These are phyloP conservation scores for Sungouiella thailandica DNA, from an alignment of 805 yeast genomes.

Conservation along the genomic window DNA sequence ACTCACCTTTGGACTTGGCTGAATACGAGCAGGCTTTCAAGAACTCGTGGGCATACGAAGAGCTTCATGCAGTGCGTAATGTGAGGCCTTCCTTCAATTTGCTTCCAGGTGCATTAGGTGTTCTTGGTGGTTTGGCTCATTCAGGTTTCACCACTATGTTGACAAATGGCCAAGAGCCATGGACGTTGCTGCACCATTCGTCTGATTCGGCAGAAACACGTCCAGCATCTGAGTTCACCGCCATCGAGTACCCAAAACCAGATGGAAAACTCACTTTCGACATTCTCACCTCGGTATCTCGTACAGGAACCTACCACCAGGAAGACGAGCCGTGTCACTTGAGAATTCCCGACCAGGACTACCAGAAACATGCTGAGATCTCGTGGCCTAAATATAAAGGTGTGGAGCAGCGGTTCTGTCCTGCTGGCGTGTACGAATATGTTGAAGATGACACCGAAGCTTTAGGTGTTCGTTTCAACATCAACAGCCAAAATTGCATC, in stretches of 20 bases:
- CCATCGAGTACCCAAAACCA: slow-evolving; percentile 91
- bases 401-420: slow-evolving; percentile 88
- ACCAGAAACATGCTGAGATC: slow-evolving; percentile 58
- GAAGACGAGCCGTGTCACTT: slow-evolving; percentile 92
- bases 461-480: slow-evolving; percentile 78
- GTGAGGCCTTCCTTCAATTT: slow-evolving; percentile 86
- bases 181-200: slow-evolving; percentile 70
- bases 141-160: slow-evolving; percentile 81
- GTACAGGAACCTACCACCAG: slow-evolving; percentile 95
- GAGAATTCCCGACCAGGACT: slow-evolving; percentile 55
- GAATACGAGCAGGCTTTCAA: slow-evolving; percentile 62
- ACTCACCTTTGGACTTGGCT: slow-evolving; percentile 43
- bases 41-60: slow-evolving; percentile 82
- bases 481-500: slow-evolving; percentile 94
- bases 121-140: slow-evolving; percentile 75
- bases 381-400: slow-evolving; percentile 80
- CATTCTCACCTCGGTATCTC: slow-evolving; percentile 85
- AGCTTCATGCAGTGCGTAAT: slow-evolving; percentile 79
- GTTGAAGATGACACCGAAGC: slow-evolving; percentile 56
- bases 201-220: slow-evolving; percentile 73
- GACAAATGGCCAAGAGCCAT: slow-evolving; percentile 76
- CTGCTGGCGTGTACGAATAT: slow-evolving; percentile 98
- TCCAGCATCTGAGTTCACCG: slow-evolving; percentile 58
- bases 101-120: slow-evolving; percentile 48
- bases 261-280: slow-evolving; percentile 93